Evolutionary conservation across 2,329 filamentous ascomycete species (phyloP), one percentile per base, ranked within the genome.

Genomic region (Penicillium psychrosexuale): DNA sequence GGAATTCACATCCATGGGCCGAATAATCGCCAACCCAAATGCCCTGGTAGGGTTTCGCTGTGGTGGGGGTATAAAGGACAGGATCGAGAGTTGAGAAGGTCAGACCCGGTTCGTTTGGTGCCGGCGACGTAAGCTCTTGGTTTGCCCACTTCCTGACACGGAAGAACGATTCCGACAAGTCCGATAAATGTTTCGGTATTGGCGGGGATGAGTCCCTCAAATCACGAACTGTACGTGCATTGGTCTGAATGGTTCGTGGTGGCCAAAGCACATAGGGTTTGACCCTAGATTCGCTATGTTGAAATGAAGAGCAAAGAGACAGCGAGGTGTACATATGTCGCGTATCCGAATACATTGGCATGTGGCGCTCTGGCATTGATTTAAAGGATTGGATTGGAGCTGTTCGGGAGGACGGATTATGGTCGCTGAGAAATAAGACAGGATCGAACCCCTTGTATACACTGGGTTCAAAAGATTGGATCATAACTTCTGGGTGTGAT

Each of bases 1-100:
- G 68, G 53, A 97, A 96, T 71, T 97, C 93, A 70, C 88, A 92
- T 0, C 92, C 91, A 65, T 97, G 92, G 0, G 84, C 85, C 27
- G 85, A 88, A 66, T 96, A 97, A 69, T 97, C 92, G 0, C 92
- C 92, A 15, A 91, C 88, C 89, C 90, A 97, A 30, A 99, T 90
- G 0, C 93, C 93, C 59, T 91, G 85, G 78, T 87, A 97, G 0
- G 91, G 92, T 69, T 91, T 93, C 51, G 86, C 80, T 9, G 76
- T 70, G 0, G 91, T 96, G 0, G 93, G 91, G 0, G 85, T 94
- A 69, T 96, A 97, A n/a, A 88, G 73, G 3, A 76, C 76, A 3
- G 85, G 83, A 40, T 91, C 85, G 1, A 97, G 77, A 0, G 91
- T 95, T 0, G 88, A 90, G 64, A 84, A 87, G 0, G 82, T 86